Evolutionary conservation across 2,329 filamentous ascomycete genomes (phyloP).

Genomic region (Conoideocrella luteorostrata): DNA sequence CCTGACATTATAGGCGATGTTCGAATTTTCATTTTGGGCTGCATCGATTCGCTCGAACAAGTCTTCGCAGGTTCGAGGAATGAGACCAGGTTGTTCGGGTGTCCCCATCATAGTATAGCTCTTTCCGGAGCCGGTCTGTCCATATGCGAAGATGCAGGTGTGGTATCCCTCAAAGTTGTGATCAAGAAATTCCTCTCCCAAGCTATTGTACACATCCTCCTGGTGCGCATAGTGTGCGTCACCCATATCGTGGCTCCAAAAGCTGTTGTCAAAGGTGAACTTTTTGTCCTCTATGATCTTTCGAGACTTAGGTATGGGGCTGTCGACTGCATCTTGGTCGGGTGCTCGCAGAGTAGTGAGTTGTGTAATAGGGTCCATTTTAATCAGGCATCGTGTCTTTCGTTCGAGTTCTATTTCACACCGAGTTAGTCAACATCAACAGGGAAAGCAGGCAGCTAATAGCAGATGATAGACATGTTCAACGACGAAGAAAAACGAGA

Average conservation of each 20-base stretch:
- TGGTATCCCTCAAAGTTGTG: conserved; percentile 99
- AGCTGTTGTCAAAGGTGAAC: conserved; percentile 96
- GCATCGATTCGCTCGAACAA: conserved; percentile 88
- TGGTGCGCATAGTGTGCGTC: conserved; percentile 88
- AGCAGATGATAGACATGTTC: too few relatives aligned
- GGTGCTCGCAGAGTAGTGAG: conserved; percentile 75
- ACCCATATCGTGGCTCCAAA: conserved; percentile 82
- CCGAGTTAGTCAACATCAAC: neutral
- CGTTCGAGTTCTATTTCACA: conserved; percentile 70
- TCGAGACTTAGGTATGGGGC: conserved; percentile 55
- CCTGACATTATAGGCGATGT: conserved; percentile 93
- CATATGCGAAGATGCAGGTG: conserved; percentile 98
- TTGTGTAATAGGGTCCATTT: conserved; percentile 85
- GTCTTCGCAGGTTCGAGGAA: conserved; percentile 92
- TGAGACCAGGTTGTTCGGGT: conserved; percentile 78
- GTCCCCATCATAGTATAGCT: conserved; percentile 98
- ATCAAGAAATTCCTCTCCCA: conserved; percentile 95
- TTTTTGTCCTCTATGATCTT: conserved; percentile 79
- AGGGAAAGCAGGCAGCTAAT: neutral
- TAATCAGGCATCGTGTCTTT: conserved; percentile 75
- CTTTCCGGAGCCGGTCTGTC: conserved; percentile 95
- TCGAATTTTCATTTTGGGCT: conserved; percentile 69
- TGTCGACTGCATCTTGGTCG: conserved; percentile 35
- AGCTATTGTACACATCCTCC: conserved; percentile 85
- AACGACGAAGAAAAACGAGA: neutral